Percentiles rank a stretch among this genome's conserved stretches.
phyloP scores from a whole-genome alignment of 306 rosid genomes.

The Malus fusca region DNA sequence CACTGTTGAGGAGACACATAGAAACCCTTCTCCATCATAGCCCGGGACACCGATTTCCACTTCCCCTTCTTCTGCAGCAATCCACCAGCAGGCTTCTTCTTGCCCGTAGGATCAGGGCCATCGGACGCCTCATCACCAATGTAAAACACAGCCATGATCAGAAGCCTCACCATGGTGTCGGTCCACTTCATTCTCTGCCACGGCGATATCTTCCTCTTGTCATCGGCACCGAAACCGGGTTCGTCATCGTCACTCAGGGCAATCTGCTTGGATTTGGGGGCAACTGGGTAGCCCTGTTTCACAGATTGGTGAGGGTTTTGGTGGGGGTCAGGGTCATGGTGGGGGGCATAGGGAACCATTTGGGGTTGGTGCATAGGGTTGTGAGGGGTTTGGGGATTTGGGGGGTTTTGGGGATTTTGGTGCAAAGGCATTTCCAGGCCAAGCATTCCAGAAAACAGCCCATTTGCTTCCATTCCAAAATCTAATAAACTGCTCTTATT shows the following conservation, averaged over 20 bases:
- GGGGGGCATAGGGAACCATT: conserved; percentile 40
- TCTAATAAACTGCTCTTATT: background rate
- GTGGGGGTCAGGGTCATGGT: conserved; percentile 44
- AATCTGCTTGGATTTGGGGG: conserved; percentile 36
- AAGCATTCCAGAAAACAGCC: conserved; percentile 53
- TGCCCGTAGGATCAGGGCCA: conserved; percentile 32
- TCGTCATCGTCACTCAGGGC: conserved; percentile 72
- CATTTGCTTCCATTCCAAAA: conserved; percentile 53
- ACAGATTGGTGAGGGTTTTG: conserved; percentile 30
- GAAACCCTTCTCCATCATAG: conserved; percentile 88
- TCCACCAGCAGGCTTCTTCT: conserved; percentile 51
- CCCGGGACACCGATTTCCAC: conserved; percentile 91
- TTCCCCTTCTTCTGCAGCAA: conserved; percentile 91
- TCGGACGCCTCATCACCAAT: conserved; percentile 82
- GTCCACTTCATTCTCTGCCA: conserved; percentile 99
- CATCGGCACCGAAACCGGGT: conserved; percentile 38
- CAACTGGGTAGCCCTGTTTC: conserved; percentile 33
- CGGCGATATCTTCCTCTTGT: conserved; percentile 61
- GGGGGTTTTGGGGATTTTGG: conserved; percentile 33
- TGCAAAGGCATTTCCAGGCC: conserved; percentile 58
- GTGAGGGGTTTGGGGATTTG: conserved; percentile 42
- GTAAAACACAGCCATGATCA: conserved; percentile 83
- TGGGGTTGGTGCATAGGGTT: conserved; percentile 45
- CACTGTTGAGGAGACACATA: conserved; percentile 95
- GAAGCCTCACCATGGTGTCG: conserved; percentile 68